Percentiles rank a stretch among this genome's conserved stretches.
Evolutionary conservation across 2,329 filamentous ascomycete species (phyloP).

Genomic region (Blumeriella jaapii): DNA sequence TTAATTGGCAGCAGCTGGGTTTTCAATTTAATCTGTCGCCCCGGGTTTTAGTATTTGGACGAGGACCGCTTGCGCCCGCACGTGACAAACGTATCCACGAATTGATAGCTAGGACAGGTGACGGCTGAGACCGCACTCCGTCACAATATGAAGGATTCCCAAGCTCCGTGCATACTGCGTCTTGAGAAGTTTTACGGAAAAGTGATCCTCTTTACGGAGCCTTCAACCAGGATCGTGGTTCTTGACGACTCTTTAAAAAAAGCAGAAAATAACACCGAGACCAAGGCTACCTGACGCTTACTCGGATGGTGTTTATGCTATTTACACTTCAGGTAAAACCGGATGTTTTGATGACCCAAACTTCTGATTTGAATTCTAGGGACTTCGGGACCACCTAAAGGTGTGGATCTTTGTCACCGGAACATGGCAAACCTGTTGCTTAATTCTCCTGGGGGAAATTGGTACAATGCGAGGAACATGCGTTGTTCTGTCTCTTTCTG

Average conservation of each 20-base stretch:
- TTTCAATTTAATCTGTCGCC: too few relatives aligned
- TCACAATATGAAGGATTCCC: slow-evolving; percentile 38
- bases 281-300: slow-evolving; percentile 8
- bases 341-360: slow-evolving; percentile 36
- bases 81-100: too few relatives aligned
- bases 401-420: slow-evolving; percentile 51
- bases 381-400: slow-evolving; percentile 74
- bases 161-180: slow-evolving; percentile 36
- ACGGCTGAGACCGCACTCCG: slow-evolving; percentile 37
- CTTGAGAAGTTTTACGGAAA: slow-evolving; percentile 28
- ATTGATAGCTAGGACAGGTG: too few relatives aligned
- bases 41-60: too few relatives aligned
- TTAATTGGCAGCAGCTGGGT: too few relatives aligned
- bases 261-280: neutral
- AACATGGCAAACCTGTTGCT: slow-evolving; percentile 44
- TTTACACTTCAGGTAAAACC: slow-evolving; percentile 18
- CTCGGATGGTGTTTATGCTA: slow-evolving; percentile 16
- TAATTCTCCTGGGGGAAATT: slow-evolving; percentile 38
- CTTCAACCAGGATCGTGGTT: slow-evolving; percentile 7
- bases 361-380: slow-evolving; percentile 13
- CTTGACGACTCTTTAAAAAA: slow-evolving; percentile 7
- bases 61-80: too few relatives aligned
- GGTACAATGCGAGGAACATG: slow-evolving; percentile 38
- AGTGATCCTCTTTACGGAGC: slow-evolving; percentile 16
- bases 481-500: slow-evolving; percentile 44